Conservation (phyloP, 768 basidiomycete species). For the Rossbeevera mucosa region DNA sequence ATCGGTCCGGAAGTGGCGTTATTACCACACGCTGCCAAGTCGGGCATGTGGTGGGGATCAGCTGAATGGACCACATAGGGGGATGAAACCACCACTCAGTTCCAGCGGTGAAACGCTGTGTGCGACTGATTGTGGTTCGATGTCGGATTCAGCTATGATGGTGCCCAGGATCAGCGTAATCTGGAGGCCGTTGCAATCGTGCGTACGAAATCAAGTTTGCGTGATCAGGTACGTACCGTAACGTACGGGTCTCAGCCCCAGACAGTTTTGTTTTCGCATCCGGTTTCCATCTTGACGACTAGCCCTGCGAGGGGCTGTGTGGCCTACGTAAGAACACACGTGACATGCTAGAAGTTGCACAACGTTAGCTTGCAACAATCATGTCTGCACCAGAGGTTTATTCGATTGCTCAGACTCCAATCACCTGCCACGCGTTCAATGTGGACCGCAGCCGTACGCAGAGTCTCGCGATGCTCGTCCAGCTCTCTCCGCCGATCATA, state of each 20-base stretch:
- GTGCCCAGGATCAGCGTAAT: neutral
- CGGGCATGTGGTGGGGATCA: neutral
- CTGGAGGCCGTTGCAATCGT: neutral
- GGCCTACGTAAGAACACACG: no score
- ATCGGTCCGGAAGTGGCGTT: neutral
- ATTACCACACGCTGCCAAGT: neutral
- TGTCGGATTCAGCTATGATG: neutral
- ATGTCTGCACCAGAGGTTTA: slow-evolving; percentile 77
- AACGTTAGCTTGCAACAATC: neutral
- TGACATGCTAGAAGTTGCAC: no score
- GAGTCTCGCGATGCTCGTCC: neutral
- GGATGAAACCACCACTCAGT: neutral
- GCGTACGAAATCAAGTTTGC: neutral
- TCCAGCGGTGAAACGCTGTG: neutral
- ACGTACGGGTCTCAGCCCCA: neutral
- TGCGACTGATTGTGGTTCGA: no score
- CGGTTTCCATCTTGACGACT: neutral
- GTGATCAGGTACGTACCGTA: neutral
- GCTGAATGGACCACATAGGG: neutral
- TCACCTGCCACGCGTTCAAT: slow-evolving; percentile 90
- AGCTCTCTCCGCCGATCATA: slow-evolving; percentile 1
- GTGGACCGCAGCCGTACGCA: slow-evolving; percentile 79
- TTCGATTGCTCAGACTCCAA: slow-evolving; percentile 73
- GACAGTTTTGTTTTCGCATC: neutral
- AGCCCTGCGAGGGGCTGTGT: no score